phyloP scores from a whole-genome alignment of 2,329 filamentous ascomycete species.

The Trichoderma pleuroti region DNA sequence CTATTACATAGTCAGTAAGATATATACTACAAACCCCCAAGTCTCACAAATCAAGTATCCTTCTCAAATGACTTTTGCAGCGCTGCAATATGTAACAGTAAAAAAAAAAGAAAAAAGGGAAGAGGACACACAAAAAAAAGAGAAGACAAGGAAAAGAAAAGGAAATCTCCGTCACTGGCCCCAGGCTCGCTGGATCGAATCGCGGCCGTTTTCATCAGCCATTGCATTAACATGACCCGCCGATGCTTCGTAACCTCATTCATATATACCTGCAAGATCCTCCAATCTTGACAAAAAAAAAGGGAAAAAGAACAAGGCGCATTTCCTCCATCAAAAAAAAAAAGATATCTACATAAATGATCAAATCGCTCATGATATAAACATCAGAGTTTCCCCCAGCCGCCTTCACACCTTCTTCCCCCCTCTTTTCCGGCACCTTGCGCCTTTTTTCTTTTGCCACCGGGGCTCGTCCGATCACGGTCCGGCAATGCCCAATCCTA shows the following conservation, averaged over 20 bases:
- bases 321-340: constrained; percentile 17
- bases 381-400: constrained; percentile 1
- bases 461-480: constrained; percentile 24
- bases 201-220: constrained; percentile 5
- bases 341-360: constrained; percentile 14
- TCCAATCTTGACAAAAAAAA: constrained; percentile 16
- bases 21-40: background rate
- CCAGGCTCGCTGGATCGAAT: no score
- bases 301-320: background rate
- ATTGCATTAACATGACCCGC: constrained; percentile 5
- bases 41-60: background rate
- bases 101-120: background rate
- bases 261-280: constrained; percentile 13
- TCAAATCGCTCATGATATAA: constrained; percentile 16
- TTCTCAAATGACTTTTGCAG: background rate
- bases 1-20: background rate
- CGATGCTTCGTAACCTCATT: constrained; percentile 11
- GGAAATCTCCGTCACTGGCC: background rate
- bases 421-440: background rate
- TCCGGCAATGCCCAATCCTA: constrained; percentile 53
- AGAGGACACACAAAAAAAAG: background rate
- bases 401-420: background rate
- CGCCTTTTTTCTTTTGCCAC: background rate
- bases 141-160: background rate
- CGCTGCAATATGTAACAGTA: background rate